phyloP scores from a whole-genome alignment of 1,139 yeast genomes.

The Geotrichum fermentans region DNA sequence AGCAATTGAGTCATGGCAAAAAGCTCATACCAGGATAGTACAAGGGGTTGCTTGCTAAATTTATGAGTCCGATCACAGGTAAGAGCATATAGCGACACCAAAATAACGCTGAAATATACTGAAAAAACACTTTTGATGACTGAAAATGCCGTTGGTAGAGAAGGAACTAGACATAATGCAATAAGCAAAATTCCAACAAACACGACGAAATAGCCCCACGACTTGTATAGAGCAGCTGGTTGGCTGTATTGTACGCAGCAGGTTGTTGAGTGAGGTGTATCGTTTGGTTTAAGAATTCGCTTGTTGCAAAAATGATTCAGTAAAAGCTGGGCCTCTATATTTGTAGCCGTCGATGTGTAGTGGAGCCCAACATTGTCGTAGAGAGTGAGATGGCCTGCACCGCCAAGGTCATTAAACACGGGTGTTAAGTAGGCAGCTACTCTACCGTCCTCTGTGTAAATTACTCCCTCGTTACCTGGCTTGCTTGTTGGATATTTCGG shows the following conservation, averaged over 20 bases:
- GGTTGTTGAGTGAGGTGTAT: conserved; percentile 2
- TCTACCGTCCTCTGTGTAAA: background rate
- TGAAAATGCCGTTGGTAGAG: background rate
- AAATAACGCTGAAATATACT: background rate
- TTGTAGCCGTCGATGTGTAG: background rate
- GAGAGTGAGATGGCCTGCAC: background rate
- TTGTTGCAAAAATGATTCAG: conserved; percentile 12
- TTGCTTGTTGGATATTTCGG: background rate
- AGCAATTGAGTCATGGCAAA: background rate
- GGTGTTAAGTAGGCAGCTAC: conserved; percentile 8
- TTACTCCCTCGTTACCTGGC: conserved; percentile 1
- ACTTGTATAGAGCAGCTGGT: background rate
- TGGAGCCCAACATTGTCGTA: conserved; percentile 14
- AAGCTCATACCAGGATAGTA: conserved; percentile 1
- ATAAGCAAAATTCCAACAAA: background rate
- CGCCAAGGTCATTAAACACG: conserved; percentile 10
- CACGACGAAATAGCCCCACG: background rate
- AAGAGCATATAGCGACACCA: conserved; percentile 1
- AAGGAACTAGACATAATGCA: background rate
- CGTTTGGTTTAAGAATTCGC: background rate
- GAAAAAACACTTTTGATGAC: background rate
- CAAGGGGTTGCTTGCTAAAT: background rate
- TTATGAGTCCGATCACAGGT: background rate
- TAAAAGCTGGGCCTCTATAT: conserved; percentile 1
- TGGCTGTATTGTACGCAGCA: conserved; percentile 5